phyloP scores from a whole-genome alignment of 371 early-diverging fungal species.

The Batrachochytrium dendrobatidis region DNA sequence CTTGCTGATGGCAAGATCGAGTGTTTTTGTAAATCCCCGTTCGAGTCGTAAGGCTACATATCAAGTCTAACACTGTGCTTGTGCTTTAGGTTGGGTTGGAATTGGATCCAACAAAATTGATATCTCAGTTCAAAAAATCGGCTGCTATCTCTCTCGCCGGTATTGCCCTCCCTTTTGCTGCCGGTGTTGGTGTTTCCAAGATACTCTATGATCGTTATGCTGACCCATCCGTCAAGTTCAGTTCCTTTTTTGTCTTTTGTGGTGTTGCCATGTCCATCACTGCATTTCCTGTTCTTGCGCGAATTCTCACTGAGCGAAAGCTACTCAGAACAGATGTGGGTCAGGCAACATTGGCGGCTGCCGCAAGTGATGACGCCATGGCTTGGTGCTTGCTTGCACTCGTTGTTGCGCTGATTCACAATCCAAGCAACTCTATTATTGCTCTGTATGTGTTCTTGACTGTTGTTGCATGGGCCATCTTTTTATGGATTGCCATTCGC shows the following conservation, averaged over 20 bases:
- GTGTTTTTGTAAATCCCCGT: neutral
- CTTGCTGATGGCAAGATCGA: neutral
- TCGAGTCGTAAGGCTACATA: neutral
- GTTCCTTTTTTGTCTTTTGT: slow-evolving; percentile 59
- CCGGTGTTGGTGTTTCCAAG: slow-evolving; percentile 62
- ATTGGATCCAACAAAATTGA: slow-evolving; percentile 28
- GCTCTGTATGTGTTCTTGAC: slow-evolving; percentile 36
- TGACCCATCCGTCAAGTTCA: slow-evolving; percentile 23
- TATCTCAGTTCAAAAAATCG: slow-evolving; percentile 19
- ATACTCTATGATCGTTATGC: slow-evolving; percentile 27
- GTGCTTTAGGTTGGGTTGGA: slow-evolving; percentile 30
- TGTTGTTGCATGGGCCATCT: slow-evolving; percentile 22
- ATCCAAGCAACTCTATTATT: slow-evolving; percentile 19
- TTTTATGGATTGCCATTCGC: slow-evolving; percentile 28
- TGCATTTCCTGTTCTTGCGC: slow-evolving; percentile 87
- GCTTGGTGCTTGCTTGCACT: slow-evolving; percentile 63
- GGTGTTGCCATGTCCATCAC: slow-evolving; percentile 81
- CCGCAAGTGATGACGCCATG: slow-evolving; percentile 78
- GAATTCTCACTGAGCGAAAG: slow-evolving; percentile 82
- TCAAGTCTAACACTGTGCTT: neutral
- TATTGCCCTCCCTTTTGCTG: slow-evolving; percentile 54
- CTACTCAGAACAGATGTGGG: slow-evolving; percentile 69
- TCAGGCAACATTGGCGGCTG: slow-evolving; percentile 72
- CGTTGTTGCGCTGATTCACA: slow-evolving; percentile 39
- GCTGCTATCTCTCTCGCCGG: slow-evolving; percentile 33